Evolutionary conservation across 306 rosid genomes (phyloP), one percentile per base, ranked within the genome.

Genomic region (Quercus berberidifolia): DNA sequence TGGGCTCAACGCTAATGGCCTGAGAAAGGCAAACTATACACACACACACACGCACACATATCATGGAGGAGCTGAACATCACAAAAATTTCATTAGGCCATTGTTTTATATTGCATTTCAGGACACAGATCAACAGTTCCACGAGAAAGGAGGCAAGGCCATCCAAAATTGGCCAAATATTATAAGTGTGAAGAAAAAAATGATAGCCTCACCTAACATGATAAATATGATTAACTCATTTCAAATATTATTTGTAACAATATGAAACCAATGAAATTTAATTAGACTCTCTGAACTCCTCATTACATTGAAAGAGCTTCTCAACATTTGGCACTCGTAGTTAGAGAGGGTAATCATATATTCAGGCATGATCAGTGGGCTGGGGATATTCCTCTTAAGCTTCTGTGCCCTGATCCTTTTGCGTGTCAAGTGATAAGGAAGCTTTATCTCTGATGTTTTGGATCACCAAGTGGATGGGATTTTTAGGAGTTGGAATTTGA

Each of bases 151-250:
- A 26, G 76, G 14, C 60, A 78, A 25, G 55, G 58, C 76, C 62
- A 71, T 68, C 78, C 31, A 58, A 65, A 74, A 80, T 59, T 73
- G 12, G 23, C 51, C 79, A 83, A 73, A 35, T 20, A 74, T 74
- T 30, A 79, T 77, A 75, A 62, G 71, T 55, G 76, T 62, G 68
- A 73, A 76, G 76, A 14, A 55, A 76, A 77, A 72, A 13, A 68
- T 2, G 73, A 68, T 43, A 68, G 73, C 70, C 70, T 71, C 78
- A 82, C 58, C 74, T 55, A 71, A n/a, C 78, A 82, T 63, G 54
- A 71, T n/a, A 33, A 41, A 65, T 28, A 67, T 49, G 65, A 81
- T 38, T 33, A 80, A 78, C 78, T 80, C 55, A 33, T 77, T 77
- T 57, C 75, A 73, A 73, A 67, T 19, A 67, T 33, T 19, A 33